These are phyloP conservation scores for Blakeslea trispora DNA, from an alignment of 371 early-diverging fungal species.

Conservation along the genomic window DNA sequence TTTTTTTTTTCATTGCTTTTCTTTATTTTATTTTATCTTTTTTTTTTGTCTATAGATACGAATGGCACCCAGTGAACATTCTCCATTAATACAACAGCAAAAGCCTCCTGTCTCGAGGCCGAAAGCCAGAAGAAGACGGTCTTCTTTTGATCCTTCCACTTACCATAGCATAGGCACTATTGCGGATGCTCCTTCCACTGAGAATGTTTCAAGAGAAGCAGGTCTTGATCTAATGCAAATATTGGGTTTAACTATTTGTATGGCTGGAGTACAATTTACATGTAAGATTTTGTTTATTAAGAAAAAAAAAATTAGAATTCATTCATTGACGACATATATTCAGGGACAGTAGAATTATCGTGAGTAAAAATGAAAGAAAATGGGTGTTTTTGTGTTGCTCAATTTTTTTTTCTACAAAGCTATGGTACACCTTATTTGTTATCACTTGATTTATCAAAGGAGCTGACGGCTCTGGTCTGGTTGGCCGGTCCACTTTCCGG, in stretches of 20 bases:
- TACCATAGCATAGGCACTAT: constrained; percentile 41
- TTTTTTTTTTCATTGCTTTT: no score
- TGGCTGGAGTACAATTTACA: constrained; percentile 69
- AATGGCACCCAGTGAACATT: constrained; percentile 13
- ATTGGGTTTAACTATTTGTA: constrained; percentile 54
- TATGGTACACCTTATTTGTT: constrained; percentile 82
- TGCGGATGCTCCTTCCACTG: constrained; percentile 12
- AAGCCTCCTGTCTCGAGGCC: constrained; percentile 45
- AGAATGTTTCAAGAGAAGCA: constrained; percentile 15
- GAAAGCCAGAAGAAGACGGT: constrained; percentile 40
- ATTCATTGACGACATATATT: constrained; percentile 2
- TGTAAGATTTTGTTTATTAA: constrained; percentile 50
- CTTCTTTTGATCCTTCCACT: constrained; percentile 51
- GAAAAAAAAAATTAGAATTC: not conserved
- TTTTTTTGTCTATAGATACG: not conserved
- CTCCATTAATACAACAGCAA: constrained; percentile 24
- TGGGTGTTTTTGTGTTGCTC: not conserved
- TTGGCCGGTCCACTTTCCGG: constrained; percentile 83
- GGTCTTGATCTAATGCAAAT: constrained; percentile 35
- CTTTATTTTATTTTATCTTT: constrained; percentile 9
- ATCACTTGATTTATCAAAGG: constrained; percentile 65
- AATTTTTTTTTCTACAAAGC: constrained; percentile 27
- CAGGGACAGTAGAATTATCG: constrained; percentile 61
- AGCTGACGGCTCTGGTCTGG: constrained; percentile 73
- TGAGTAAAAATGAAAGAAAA: constrained; percentile 37